phyloP scores from a whole-genome alignment of 768 basidiomycete genomes.

The Mycena haematopus region DNA sequence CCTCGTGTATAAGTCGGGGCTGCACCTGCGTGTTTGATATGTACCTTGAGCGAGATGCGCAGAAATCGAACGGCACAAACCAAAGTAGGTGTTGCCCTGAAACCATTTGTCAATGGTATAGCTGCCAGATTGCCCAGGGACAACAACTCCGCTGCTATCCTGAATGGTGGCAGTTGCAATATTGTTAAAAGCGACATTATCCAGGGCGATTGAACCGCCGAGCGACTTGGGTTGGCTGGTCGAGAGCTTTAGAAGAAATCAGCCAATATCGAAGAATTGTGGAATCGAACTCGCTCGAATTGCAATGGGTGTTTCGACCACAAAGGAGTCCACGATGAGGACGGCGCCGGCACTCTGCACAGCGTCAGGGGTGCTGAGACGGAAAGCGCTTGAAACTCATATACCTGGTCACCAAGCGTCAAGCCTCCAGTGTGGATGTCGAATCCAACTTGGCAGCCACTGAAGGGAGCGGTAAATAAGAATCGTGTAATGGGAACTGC shows the following conservation, averaged over 20 bases:
- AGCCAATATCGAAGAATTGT: background rate
- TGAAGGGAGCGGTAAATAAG: no score
- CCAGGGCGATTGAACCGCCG: background rate
- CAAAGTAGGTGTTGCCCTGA: no score
- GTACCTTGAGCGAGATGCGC: no score
- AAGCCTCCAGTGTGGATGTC: constrained; percentile 9
- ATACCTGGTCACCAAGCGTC: background rate
- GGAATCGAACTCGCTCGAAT: background rate
- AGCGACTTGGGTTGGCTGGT: background rate
- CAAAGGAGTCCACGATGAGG: constrained; percentile 3
- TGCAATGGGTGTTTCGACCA: background rate
- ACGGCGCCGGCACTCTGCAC: background rate
- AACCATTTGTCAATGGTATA: background rate
- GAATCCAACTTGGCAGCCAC: constrained; percentile 10
- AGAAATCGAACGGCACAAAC: no score
- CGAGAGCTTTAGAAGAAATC: background rate
- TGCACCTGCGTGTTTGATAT: no score
- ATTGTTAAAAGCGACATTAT: background rate
- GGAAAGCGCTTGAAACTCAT: background rate
- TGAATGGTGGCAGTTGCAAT: background rate
- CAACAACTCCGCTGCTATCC: background rate
- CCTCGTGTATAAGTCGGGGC: no score
- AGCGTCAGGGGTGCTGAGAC: background rate
- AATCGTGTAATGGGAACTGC: no score
- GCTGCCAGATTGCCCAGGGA: background rate